These are phyloP conservation scores for Clonostachys byssicola DNA, from an alignment of 2,329 filamentous ascomycete species.

Conservation along the genomic window DNA sequence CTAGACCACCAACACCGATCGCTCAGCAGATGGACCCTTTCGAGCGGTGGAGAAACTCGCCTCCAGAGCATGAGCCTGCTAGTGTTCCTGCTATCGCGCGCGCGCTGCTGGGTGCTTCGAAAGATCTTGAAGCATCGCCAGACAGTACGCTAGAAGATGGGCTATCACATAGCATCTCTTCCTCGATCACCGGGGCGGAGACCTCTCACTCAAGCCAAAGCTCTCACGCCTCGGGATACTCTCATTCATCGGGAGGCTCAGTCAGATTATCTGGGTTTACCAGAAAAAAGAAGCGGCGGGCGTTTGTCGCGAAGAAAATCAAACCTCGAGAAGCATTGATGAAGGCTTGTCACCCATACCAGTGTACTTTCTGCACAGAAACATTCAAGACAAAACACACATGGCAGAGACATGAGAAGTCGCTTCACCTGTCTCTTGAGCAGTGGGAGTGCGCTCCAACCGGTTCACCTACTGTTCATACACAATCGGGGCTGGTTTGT, in stretches of 20 bases:
- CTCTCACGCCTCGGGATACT: constrained; percentile 5
- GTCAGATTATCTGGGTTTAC: too few species aligned
- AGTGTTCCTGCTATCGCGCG: background rate
- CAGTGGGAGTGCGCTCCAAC: constrained; percentile 41
- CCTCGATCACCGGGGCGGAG: constrained; percentile 18
- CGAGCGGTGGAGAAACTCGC: constrained; percentile 2
- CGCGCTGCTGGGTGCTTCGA: background rate
- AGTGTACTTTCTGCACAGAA: constrained; percentile 4
- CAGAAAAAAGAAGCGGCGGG: background rate
- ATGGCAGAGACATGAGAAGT: constrained; percentile 39
- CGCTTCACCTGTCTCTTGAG: constrained; percentile 36
- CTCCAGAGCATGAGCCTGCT: constrained; percentile 1
- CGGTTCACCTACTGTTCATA: constrained; percentile 6
- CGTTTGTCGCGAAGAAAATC: background rate
- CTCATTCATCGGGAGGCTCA: too few species aligned
- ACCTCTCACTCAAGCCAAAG: constrained; percentile 1
- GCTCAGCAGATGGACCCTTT: constrained; percentile 5
- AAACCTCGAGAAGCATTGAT: background rate
- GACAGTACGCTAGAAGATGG: background rate
- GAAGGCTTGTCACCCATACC: background rate
- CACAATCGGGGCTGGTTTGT: constrained; percentile 11
- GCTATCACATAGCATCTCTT: constrained; percentile 9
- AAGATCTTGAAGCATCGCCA: too few species aligned
- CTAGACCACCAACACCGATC: constrained; percentile 22
- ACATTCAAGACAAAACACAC: constrained; percentile 4